These are phyloP conservation scores for Babesia caballi DNA, from an alignment of 169 alveolate species.

Conservation along the genomic window DNA sequence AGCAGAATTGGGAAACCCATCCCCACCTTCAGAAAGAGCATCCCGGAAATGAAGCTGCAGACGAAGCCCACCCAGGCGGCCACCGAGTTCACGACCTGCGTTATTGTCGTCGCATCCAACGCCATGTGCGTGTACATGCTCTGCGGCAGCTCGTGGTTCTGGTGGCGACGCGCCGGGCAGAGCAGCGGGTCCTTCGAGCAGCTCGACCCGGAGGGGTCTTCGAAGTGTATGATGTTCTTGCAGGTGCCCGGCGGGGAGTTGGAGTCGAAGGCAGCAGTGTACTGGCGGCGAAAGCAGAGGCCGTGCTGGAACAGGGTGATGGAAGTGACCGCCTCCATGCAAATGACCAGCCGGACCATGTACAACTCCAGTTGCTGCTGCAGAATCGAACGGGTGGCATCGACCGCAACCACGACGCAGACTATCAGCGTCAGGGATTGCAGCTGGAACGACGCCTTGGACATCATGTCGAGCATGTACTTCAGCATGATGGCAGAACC, in stretches of 20 bases:
- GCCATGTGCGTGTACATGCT: conserved; percentile 16
- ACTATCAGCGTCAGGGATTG: not conserved
- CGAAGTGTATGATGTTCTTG: not conserved
- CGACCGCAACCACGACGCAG: not conserved
- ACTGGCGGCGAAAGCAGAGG: not conserved
- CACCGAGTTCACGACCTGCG: not conserved
- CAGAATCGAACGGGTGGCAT: not conserved
- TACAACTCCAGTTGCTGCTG: conserved; percentile 14
- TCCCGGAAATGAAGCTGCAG: conserved; percentile 9
- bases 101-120: not conserved
- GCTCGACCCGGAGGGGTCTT: not conserved
- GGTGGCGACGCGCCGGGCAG: conserved; percentile 34
- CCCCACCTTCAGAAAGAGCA: conserved; percentile 5
- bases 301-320: conserved; percentile 33
- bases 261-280: not conserved
- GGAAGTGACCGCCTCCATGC: not conserved
- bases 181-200: conserved; percentile 21
- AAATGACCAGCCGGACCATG: not conserved
- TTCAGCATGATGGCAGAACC: conserved; percentile 14
- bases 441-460: not conserved
- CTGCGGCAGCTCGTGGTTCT: conserved; percentile 23
- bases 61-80: not conserved
- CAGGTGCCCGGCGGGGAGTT: not conserved
- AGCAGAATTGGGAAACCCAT: conserved; percentile 7
- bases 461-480: not conserved